These are phyloP conservation scores for Diaporthe ilicicola DNA, from an alignment of 2,329 filamentous ascomycete genomes.

Conservation along the genomic window DNA sequence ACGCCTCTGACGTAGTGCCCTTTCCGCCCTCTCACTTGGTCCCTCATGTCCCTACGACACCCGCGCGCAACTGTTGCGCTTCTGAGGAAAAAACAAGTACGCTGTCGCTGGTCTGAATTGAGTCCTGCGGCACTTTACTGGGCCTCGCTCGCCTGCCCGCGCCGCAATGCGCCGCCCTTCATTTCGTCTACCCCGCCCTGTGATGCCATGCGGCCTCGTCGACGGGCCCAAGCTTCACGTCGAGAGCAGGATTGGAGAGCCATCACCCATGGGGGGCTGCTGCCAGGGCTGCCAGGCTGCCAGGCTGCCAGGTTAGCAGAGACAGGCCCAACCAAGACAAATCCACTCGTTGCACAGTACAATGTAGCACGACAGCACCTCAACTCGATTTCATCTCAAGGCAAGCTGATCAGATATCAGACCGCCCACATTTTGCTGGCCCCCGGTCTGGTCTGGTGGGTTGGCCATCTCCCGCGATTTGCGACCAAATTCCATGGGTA, in stretches of 20 bases:
- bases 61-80: neutral
- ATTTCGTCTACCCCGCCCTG: slow-evolving; percentile 8
- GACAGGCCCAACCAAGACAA: neutral
- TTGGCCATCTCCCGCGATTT: slow-evolving; percentile 25
- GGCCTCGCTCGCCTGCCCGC: neutral
- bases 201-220: slow-evolving; percentile 23
- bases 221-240: neutral
- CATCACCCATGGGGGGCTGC: neutral
- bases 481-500: slow-evolving; percentile 3
- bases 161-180: neutral
- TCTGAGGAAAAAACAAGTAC: neutral
- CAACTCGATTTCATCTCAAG: neutral
- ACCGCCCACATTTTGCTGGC: slow-evolving; percentile 8
- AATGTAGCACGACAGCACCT: neutral
- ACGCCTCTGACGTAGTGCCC: neutral
- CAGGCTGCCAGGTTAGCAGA: neutral
- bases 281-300: neutral
- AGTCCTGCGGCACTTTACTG: neutral
- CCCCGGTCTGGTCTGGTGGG: neutral
- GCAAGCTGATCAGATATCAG: slow-evolving; percentile 10
- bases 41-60: neutral
- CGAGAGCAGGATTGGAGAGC: neutral
- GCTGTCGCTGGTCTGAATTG: neutral
- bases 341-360: neutral
- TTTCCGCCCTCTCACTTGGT: neutral